Conservation (phyloP, 2,329 filamentous ascomycete species). For the Stemphylium vesicarium region DNA sequence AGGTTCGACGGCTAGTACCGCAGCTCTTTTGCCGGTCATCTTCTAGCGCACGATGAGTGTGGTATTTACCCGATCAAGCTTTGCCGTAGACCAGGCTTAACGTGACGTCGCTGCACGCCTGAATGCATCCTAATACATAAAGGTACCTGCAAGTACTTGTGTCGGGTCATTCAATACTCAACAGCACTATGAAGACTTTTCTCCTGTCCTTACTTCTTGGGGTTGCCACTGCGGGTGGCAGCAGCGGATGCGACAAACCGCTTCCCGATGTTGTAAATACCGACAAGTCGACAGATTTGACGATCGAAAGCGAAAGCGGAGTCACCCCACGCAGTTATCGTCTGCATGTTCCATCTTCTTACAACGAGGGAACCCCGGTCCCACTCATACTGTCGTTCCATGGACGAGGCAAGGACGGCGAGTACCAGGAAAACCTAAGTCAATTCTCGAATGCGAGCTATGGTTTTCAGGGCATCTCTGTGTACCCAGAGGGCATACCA, state of each 20-base stretch:
- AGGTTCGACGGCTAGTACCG: no score
- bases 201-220: background rate
- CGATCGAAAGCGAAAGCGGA: conserved; percentile 38
- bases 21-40: no score
- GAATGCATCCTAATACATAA: background rate
- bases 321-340: conserved; percentile 43
- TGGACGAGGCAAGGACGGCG: conserved; percentile 49
- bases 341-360: conserved; percentile 50
- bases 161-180: no score
- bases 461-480: conserved; percentile 53
- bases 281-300: conserved; percentile 32
- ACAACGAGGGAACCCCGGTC: conserved; percentile 45
- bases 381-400: conserved; percentile 59
- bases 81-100: no score
- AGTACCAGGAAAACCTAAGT: conserved; percentile 51
- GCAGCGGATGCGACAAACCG: conserved; percentile 20
- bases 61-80: no score
- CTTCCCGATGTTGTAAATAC: conserved; percentile 28
- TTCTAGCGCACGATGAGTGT: no score
- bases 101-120: no score
- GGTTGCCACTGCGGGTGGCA: background rate
- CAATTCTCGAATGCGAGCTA: conserved; percentile 54
- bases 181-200: background rate
- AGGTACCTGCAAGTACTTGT: no score
- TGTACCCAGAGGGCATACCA: conserved; percentile 54